Evolutionary conservation across 1,284 basidiomycete genomes (phyloP), one percentile per base, ranked within the genome.

Genomic region (Cystobasidiaceae sp.): DNA sequence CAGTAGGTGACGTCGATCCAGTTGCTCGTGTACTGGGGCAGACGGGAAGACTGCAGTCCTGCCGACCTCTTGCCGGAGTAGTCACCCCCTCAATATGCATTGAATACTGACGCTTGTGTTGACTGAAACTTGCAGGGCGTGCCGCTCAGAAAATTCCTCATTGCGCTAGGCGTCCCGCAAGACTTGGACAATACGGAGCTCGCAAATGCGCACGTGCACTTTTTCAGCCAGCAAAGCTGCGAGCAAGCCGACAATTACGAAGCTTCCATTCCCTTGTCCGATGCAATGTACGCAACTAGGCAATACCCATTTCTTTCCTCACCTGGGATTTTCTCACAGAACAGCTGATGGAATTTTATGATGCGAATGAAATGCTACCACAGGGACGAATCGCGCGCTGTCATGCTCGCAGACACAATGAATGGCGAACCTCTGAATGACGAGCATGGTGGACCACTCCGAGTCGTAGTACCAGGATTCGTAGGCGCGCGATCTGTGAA

Each of bases 321-420:
- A 39, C 37, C 11, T 39, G 37, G 9, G 37, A n/a, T 9, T 7
- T 17, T 23, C 43, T 19, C 19, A 23, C 43, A 5, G n/a, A 17
- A 17, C 5, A n/a, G 19, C n/a, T 39, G 37, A 39, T 39, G 11
- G 11, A 39, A 44, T 7, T n/a, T 23, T 44, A 17, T n/a, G n/a
- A n/a, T 23, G 19, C n/a, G n/a, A 19, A 23, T 19, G 43, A 56
- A 13, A 41, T 15, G 6, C n/a, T 19, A 28, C n/a, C 27, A 15
- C 61, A 72, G 69, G n/a, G 67, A 71, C 39, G 17, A 25, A 0
- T 39, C 32, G 0, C 63, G 67, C 1, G 65, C 67, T 2, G 82
- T 83, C 1, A 71, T 84, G 9, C 79, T 85, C 43, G 82, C 82
- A 0, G 83, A 81, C 79, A 81, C 83, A 75, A 83, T 84, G 82